These are phyloP conservation scores for Cladosporium austrohemisphaericum DNA, from an alignment of 2,329 filamentous ascomycete species.

Conservation along the genomic window DNA sequence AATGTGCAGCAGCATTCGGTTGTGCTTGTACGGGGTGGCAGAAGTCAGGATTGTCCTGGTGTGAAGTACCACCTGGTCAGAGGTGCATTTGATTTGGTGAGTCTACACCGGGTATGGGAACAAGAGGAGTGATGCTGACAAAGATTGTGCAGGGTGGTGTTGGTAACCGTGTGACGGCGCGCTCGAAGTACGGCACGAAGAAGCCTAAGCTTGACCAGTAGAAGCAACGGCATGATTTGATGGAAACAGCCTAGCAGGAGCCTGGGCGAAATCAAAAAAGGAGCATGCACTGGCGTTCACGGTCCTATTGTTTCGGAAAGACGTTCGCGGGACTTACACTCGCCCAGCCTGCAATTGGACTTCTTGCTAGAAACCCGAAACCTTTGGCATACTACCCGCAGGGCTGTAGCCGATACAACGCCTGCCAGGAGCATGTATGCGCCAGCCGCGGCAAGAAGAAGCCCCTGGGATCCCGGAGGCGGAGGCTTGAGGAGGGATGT, in stretches of 20 bases:
- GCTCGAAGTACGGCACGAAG: slow-evolving; percentile 98
- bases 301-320: neutral
- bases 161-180: slow-evolving; percentile 72
- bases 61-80: slow-evolving; percentile 92
- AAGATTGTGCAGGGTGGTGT: slow-evolving; percentile 70
- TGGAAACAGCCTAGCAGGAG: neutral
- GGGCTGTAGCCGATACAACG: neutral
- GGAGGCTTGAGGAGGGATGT: neutral
- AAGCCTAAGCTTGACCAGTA: slow-evolving; percentile 78
- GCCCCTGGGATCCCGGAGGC: neutral
- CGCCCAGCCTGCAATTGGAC: too few species aligned
- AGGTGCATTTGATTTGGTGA: slow-evolving; percentile 87
- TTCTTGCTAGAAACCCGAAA: too few species aligned
- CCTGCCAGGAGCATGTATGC: neutral
- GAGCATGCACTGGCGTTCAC: neutral
- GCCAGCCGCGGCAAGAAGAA: neutral
- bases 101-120: slow-evolving; percentile 35
- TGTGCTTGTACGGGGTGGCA: slow-evolving; percentile 87
- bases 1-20: slow-evolving; percentile 99
- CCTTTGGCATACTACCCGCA: too few species aligned
- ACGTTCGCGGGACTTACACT: too few species aligned
- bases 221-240: too few species aligned
- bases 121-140: neutral
- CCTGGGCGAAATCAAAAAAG: neutral
- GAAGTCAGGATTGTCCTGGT: slow-evolving; percentile 96